A percentile compares a stretch with the other conserved stretches of the same genome.
These are phyloP conservation scores for Leptographium galeiforme DNA, from an alignment of 2,329 filamentous ascomycete genomes.

Conservation along the genomic window DNA sequence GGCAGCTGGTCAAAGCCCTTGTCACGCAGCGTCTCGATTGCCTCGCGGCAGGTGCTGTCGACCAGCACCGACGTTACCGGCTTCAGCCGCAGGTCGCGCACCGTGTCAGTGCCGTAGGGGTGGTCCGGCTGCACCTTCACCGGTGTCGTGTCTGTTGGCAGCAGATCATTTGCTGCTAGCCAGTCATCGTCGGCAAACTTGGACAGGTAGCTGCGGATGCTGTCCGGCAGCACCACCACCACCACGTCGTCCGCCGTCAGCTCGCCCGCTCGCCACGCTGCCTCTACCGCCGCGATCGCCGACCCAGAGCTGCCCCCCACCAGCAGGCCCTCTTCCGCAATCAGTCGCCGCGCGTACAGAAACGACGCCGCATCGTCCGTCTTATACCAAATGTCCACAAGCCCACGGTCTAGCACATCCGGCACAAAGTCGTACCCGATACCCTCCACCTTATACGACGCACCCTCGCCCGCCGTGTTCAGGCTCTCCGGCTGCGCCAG, in stretches of 20 bases:
- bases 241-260: constrained; percentile 74
- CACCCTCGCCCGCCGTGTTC: constrained; percentile 69
- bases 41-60: constrained; percentile 62
- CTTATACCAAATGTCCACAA: constrained; percentile 95
- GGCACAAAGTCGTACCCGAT: constrained; percentile 99
- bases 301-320: constrained; percentile 91
- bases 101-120: constrained; percentile 64
- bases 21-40: constrained; percentile 96
- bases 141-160: constrained; percentile 40
- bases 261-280: constrained; percentile 62
- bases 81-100: constrained; percentile 75
- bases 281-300: constrained; percentile 70
- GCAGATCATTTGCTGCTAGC: constrained; percentile 90
- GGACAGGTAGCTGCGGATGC: constrained; percentile 91
- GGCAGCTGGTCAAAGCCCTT: constrained; percentile 97
- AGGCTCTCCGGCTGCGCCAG: constrained; percentile 67
- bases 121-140: constrained; percentile 33
- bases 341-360: constrained; percentile 74
- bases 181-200: constrained; percentile 99
- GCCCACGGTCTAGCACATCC: constrained; percentile 69
- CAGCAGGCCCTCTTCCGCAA: constrained; percentile 85
- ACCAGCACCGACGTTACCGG: constrained; percentile 76
- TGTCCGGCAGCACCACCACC: constrained; percentile 86
- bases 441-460: constrained; percentile 92
- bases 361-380: constrained; percentile 90